Evolutionary conservation across 208 protist genomes (phyloP).

Genomic region (Acanthamoeba sp.): DNA sequence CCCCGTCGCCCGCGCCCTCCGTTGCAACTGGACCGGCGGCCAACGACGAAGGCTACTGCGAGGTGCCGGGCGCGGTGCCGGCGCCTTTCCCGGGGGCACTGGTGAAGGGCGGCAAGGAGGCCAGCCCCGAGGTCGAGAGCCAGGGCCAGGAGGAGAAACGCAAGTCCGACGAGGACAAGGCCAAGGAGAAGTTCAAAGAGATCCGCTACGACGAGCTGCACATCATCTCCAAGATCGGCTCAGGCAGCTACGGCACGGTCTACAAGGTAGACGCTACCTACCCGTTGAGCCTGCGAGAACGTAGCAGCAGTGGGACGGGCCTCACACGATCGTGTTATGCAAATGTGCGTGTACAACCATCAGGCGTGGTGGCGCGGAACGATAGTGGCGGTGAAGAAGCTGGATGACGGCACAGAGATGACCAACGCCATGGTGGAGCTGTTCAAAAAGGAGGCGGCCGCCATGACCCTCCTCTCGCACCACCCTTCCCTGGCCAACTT

Average conservation of each 20-base stretch:
- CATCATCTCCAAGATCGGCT: slow-evolving; percentile 32
- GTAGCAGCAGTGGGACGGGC: too few species aligned
- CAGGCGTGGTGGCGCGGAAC: slow-evolving; percentile 42
- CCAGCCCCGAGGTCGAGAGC: background rate
- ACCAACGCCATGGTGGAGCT: background rate
- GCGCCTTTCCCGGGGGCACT: too few species aligned
- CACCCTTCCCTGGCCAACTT: slow-evolving; percentile 26
- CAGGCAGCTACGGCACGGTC: slow-evolving; percentile 30
- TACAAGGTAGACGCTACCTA: background rate
- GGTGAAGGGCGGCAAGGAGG: too few species aligned
- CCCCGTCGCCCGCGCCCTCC: background rate
- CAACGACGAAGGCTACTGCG: too few species aligned
- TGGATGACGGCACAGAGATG: slow-evolving; percentile 2
- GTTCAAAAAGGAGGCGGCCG: slow-evolving; percentile 50
- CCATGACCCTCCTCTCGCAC: slow-evolving; percentile 19
- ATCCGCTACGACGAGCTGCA: slow-evolving; percentile 36
- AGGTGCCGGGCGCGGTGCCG: too few species aligned
- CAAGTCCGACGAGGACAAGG: slow-evolving; percentile 15
- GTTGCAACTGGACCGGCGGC: background rate
- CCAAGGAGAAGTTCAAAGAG: slow-evolving; percentile 39
- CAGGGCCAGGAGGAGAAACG: background rate
- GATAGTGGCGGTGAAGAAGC: slow-evolving; percentile 51
- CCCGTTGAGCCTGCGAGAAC: too few species aligned
- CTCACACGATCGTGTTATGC: background rate
- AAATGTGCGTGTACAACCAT: background rate